Percentiles rank a stretch among this genome's conserved stretches.
Evolutionary conservation across 139 green algal species (phyloP).

Genomic region (Axilococcus clingmanii): DNA sequence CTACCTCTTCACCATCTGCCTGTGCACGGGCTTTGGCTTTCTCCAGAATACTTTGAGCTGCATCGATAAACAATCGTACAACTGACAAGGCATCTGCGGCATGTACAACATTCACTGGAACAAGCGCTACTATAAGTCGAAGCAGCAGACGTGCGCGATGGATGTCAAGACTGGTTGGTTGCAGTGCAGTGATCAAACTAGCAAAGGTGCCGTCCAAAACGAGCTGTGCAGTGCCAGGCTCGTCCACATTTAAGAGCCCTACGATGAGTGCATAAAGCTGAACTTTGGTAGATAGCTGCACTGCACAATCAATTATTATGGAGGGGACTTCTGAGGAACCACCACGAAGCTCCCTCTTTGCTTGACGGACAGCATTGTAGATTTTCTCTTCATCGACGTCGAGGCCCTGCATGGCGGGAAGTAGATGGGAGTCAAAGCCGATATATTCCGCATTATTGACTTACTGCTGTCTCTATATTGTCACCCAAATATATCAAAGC

Average conservation of each 20-base stretch:
- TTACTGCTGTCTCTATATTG: background rate
- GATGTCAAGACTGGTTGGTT: background rate
- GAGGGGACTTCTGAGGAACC: constrained; percentile 12
- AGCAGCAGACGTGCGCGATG: no score
- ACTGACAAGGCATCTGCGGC: no score
- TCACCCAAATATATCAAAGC: constrained; percentile 15
- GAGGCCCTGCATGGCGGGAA: background rate
- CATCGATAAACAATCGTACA: no score
- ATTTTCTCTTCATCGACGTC: constrained; percentile 5
- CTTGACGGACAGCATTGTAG: background rate
- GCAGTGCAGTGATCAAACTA: no score
- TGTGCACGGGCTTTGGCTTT: no score
- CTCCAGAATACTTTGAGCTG: no score
- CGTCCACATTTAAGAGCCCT: constrained; percentile 8
- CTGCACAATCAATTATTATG: constrained; percentile 53
- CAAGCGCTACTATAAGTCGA: no score
- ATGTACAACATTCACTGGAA: no score
- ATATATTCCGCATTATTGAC: background rate
- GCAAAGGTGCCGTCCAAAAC: no score
- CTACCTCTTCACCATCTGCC: no score
- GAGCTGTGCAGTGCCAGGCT: no score
- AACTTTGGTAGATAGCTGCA: constrained; percentile 58
- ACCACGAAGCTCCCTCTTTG: constrained; percentile 9
- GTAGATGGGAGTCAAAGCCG: background rate
- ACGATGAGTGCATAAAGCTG: constrained; percentile 50